Evolutionary conservation across 1,284 basidiomycete genomes (phyloP), one percentile per base, ranked within the genome.

Genomic region (Jaminaea rosea): DNA sequence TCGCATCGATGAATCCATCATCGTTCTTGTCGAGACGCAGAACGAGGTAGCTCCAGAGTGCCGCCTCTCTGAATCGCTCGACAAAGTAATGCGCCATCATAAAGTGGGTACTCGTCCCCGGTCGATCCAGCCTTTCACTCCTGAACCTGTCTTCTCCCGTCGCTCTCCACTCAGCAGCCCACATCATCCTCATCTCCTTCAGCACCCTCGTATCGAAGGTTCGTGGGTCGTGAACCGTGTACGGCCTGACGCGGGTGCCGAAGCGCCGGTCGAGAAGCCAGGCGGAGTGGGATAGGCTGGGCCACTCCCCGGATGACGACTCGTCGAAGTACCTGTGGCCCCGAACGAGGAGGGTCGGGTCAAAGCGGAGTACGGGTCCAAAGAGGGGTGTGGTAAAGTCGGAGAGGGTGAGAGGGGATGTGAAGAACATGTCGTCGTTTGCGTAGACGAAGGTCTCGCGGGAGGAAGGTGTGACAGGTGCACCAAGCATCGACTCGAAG

Each of bases 341-440:
- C 15, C 46, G 13, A n/a, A 56, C 54, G 7, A 59, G 26, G 10
- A 56, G 42, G 42, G 60, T 55, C 31, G 54, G 48, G 49, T 68
- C 58, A n/a, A 68, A 42, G 26, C 62, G 59, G 23, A 68, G n/a
- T 21, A 65, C 55, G 2, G 59, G 59, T 1, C 65, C 62, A 27
- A 52, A 64, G 1, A 65, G 49, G 8, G 65, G 65, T 3, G 59
- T 60, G 8, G 34, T 36, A 21, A 65, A 26, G 37, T 65, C 63
- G 27, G 47, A 51, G 3, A 42, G 47, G 28, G 37, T 55, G 0
- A 55, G 46, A 24, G 52, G 47, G 26, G 52, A 46, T 1, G 47
- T n/a, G 21, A 68, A 45, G 59, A 68, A 68, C 24, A 64, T 60
- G 45, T 68, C 65, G 39, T 67, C 65, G 42, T 68, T 68, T 29